Evolutionary conservation across 257 asterid genomes (phyloP).

Genomic region (Scutellaria minor): DNA sequence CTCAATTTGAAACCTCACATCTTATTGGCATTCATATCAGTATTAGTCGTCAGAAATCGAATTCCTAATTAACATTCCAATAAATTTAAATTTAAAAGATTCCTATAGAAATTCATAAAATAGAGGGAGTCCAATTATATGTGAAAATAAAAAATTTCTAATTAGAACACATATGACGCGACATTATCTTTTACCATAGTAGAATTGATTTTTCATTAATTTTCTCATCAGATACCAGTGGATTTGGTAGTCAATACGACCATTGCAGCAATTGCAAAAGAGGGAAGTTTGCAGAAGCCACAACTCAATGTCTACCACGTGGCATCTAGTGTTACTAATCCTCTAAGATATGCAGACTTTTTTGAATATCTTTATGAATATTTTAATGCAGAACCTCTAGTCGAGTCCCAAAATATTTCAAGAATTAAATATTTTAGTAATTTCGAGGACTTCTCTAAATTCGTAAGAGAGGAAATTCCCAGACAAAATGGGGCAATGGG

Average conservation of each 20-base stretch:
- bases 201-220: neutral
- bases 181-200: neutral
- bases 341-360: conserved; percentile 25
- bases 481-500: neutral
- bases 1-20: too few relatives aligned
- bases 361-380: conserved; percentile 38
- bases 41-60: too few relatives aligned
- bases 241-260: conserved; percentile 51
- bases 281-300: conserved; percentile 29
- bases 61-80: too few relatives aligned
- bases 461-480: conserved; percentile 19
- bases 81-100: too few relatives aligned
- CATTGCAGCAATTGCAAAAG: conserved; percentile 53
- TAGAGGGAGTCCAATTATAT: too few relatives aligned
- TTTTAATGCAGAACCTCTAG: conserved; percentile 32
- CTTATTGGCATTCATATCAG: too few relatives aligned
- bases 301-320: conserved; percentile 42
- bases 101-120: too few relatives aligned
- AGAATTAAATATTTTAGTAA: conserved; percentile 34
- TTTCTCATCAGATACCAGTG: conserved; percentile 43
- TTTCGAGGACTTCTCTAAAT: conserved; percentile 38
- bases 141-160: too few relatives aligned
- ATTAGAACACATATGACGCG: too few relatives aligned
- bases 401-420: neutral
- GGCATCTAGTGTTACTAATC: conserved; percentile 39